These are phyloP conservation scores for Aspergillus diversus DNA, from an alignment of 495 filamentous ascomycete genomes.

Conservation along the genomic window DNA sequence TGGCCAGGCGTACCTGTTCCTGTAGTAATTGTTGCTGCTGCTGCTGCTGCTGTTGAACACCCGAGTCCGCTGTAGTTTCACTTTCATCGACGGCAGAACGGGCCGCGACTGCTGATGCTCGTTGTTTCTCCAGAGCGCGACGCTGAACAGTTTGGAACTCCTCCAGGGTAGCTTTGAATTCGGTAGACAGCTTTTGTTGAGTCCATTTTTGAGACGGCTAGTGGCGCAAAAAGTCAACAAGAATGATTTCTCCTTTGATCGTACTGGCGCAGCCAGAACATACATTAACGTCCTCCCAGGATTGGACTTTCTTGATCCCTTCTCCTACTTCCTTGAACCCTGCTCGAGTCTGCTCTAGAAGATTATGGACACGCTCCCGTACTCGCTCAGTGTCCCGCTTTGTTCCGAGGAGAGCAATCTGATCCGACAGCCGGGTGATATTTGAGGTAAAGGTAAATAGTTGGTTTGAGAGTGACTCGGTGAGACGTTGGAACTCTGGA, in stretches of 20 bases:
- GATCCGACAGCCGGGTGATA: constrained; percentile 75
- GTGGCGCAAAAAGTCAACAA: constrained; percentile 19
- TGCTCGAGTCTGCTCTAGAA: constrained; percentile 80
- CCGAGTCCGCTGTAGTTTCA: constrained; percentile 37
- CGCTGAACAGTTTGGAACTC: constrained; percentile 93
- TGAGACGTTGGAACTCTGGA: constrained; percentile 84
- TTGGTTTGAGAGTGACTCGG: constrained; percentile 78
- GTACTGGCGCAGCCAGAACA: constrained; percentile 30
- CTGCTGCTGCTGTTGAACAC: constrained; percentile 55
- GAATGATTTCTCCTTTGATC: neutral
- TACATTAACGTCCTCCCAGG: constrained; percentile 92
- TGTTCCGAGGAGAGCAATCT: constrained; percentile 85
- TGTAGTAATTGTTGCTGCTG: constrained; percentile 72
- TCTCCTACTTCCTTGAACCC: constrained; percentile 94
- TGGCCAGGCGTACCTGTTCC: constrained; percentile 77
- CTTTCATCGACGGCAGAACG: constrained; percentile 70
- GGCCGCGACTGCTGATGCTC: constrained; percentile 79
- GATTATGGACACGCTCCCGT: constrained; percentile 82
- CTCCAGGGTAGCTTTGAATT: constrained; percentile 82
- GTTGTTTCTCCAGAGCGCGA: constrained; percentile 86
- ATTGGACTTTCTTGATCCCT: constrained; percentile 86
- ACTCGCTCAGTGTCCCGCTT: constrained; percentile 88
- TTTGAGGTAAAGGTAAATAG: constrained; percentile 87
- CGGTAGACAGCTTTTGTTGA: constrained; percentile 89
- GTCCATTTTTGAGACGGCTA: constrained; percentile 92